phyloP scores from a whole-genome alignment of 2,329 filamentous ascomycete genomes.

The Fusarium neocosmosporiellum region DNA sequence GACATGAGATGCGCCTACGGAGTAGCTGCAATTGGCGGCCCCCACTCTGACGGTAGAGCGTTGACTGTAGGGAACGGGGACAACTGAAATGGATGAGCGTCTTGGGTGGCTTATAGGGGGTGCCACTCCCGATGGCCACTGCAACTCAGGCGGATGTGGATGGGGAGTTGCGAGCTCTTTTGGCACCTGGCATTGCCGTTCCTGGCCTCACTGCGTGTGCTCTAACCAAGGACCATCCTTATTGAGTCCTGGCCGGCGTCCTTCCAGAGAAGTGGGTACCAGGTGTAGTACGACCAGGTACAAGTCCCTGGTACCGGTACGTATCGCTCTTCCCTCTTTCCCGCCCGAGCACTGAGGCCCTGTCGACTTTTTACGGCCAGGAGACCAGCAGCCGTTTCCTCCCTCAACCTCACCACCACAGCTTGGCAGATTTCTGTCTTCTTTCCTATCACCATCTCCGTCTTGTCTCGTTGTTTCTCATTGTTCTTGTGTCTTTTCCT shows the following conservation, averaged over 20 bases:
- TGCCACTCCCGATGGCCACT: constrained; percentile 20
- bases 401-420: constrained; percentile 43
- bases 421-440: constrained; percentile 33
- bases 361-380: constrained; percentile 34
- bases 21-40: constrained; percentile 6
- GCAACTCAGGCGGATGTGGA: not conserved
- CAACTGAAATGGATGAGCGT: constrained; percentile 9
- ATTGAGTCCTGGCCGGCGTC: constrained; percentile 14
- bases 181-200: constrained; percentile 2
- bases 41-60: constrained; percentile 8
- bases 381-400: constrained; percentile 38
- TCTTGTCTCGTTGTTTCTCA: constrained; percentile 39
- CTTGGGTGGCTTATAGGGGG: constrained; percentile 18
- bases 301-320: constrained; percentile 18
- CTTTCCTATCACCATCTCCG: constrained; percentile 43
- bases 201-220: constrained; percentile 1
- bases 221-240: constrained; percentile 21
- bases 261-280: constrained; percentile 14
- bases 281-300: not conserved
- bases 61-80: not conserved
- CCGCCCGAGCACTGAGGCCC: constrained; percentile 19
- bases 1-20: constrained; percentile 14
- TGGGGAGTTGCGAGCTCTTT: not conserved
- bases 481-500: constrained; percentile 44
- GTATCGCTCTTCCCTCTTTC: constrained; percentile 16